Percentiles rank a stretch among this genome's conserved stretches.
phyloP scores from a whole-genome alignment of 176 grass and related monocot species.

The Musa troglodytarum region DNA sequence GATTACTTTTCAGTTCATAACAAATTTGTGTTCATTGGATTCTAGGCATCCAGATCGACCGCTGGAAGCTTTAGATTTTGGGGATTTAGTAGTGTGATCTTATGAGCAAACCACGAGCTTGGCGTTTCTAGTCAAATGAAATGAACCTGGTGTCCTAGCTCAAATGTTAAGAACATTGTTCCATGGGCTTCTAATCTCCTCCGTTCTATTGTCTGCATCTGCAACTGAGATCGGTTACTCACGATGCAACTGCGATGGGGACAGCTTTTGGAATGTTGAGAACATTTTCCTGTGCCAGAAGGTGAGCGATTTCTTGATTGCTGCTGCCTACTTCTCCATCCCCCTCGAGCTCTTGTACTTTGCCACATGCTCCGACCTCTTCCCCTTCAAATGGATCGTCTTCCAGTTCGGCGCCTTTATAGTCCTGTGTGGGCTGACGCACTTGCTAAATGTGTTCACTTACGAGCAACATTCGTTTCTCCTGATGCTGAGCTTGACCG shows the following conservation, averaged over 20 bases:
- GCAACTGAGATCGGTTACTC: not conserved
- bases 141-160: not conserved
- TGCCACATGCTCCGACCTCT: slow-evolving; percentile 20
- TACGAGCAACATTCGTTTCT: slow-evolving; percentile 84
- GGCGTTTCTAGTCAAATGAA: not conserved
- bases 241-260: slow-evolving; percentile 7
- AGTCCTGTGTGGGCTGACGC: slow-evolving; percentile 55
- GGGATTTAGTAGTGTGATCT: not conserved
- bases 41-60: not conserved
- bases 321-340: slow-evolving; percentile 35
- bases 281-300: slow-evolving; percentile 37
- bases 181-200: slow-evolving; percentile 5
- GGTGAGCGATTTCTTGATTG: slow-evolving; percentile 45
- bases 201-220: not conserved
- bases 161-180: slow-evolving; percentile 16
- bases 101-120: not conserved
- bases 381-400: slow-evolving; percentile 27
- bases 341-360: slow-evolving; percentile 49
- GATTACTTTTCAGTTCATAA: not conserved
- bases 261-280: slow-evolving; percentile 16
- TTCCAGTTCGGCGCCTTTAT: slow-evolving; percentile 45
- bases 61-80: not conserved
- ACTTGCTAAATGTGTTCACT: slow-evolving; percentile 83
- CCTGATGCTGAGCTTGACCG: slow-evolving; percentile 60
- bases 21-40: not conserved